Base-by-base conservation (phyloP, 108 stramenopile species). In the Pseudonitzschia delicatissima region DNA sequence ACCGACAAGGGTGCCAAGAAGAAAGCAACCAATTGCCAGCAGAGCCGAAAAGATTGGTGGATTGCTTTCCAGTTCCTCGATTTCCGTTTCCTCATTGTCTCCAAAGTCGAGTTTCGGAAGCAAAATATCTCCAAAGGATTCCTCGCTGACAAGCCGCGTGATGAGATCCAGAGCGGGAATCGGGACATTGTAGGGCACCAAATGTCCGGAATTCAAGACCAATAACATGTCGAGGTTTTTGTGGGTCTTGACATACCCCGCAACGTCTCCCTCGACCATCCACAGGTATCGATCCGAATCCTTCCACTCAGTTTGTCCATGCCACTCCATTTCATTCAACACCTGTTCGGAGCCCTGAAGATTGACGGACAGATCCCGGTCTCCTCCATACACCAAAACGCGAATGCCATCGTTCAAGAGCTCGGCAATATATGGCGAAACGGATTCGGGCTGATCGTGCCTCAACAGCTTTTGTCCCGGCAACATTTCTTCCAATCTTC, bases 351-450 rank as follows among this genome's bases (percentile, higher is more conserved):
- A 79, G 18, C 86, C 84, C 53, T 83, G 82, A 21, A 78, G 42
- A 35, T 53, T 67, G 67, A 76, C 77, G 45, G 75, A 73, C n/a
- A 90, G 44, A 62, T 90, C 88, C 18, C 81, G 77, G 64, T 90
- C 88, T 1, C 88, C 88, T 58, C 81, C 85, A 76, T 90, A 90
- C 1, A 90, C 25, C 2, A 90, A 53, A 2, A 90, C 82, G 20
- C 76, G 72, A 62, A 87, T 82, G 15, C 70, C 72, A 62, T 81
- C 79, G 69, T 90, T 86, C n/a, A 90, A 45, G 25, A 90, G 75
- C 31, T 85, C 86, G 20, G 86, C 81, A 26, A 90, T 76, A 45
- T 85, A 90, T 9, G 84, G 86, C 5, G 79, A 63, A 1, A 87
- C 82, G 1, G 86, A 81, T 34, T 64, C 55, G 8, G 86, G 86